phyloP scores from a whole-genome alignment of 768 basidiomycete species.

The Sutorius australiensis region DNA sequence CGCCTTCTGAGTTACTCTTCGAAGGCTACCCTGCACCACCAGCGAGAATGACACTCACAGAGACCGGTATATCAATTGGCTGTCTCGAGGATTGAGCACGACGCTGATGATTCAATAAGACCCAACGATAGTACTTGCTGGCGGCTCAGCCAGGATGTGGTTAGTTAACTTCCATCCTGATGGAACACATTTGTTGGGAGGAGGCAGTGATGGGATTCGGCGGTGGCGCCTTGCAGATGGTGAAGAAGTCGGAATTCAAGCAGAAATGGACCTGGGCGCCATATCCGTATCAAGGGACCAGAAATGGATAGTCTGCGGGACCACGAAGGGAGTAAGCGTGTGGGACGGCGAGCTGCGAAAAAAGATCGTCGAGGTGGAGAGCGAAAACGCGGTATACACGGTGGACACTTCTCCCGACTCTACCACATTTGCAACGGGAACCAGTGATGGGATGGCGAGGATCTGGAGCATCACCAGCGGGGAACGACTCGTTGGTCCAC shows the following conservation, averaged over 20 bases:
- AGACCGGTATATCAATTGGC: no score
- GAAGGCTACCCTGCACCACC: no score
- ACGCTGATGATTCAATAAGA: no score
- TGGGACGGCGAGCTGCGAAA: background rate
- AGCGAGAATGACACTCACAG: no score
- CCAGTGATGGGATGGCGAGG: background rate
- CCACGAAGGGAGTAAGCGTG: background rate
- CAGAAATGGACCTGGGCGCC: background rate
- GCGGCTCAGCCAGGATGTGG: background rate
- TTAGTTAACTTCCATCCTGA: background rate
- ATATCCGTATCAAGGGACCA: background rate
- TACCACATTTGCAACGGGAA: background rate
- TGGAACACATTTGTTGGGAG: background rate
- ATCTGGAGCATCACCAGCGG: background rate
- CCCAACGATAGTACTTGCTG: background rate
- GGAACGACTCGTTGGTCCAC: background rate
- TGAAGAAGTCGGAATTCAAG: background rate
- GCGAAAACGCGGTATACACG: accelerated
- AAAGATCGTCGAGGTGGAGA: background rate
- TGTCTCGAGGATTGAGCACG: no score
- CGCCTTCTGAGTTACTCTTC: no score
- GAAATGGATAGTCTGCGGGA: background rate
- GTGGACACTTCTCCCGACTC: background rate
- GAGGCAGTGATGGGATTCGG: background rate
- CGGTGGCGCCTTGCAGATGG: background rate